Base-by-base conservation (phyloP, 345 rosid genomes). In the Salix dunnii region DNA sequence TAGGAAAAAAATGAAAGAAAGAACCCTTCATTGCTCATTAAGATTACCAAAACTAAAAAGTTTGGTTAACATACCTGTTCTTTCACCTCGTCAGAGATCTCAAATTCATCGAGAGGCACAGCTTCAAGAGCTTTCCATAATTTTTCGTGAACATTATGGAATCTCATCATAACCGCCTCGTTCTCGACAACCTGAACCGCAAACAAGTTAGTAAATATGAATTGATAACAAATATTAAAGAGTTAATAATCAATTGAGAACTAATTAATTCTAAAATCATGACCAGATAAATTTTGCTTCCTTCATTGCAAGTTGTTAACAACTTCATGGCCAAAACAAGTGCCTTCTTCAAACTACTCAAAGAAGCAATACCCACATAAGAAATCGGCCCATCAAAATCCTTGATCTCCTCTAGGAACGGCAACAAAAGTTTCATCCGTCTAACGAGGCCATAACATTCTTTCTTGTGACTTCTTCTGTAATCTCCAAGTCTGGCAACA, bases 231-330 rank as follows among this genome's bases (percentile, higher is more conserved):
- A 28, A 8, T 2, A 23, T 6, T 33, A 51, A 7, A 27, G 35
- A 7, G 21, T 70, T 68, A 55, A 2, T 11, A 28, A 46, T 3
- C 46, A 23, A 2, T 20, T 12, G 8, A 12, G 27, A 17, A 62
- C 12, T n/a, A 38, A 62, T 17, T n/a, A 38, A 71, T 30, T 51
- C 12, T 46, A 68, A 65, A 74, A 27, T 25, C 62, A 71, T 73
- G 72, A 90, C 97, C 91, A 91, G 81, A 83, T 77, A 86, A 58
- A 91, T 91, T 86, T 91, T 94, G 91, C 98, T 94, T 33, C 95
- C 95, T 72, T 87, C 87, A 21, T 88, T 89, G 80, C 97, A 91
- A 73, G 80, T 76, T 67, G 68, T 83, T 81, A 91, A 36, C 70
- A 91, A 53, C 78, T 85, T 90, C 79, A 21, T 87, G 0, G 91